Percentiles rank a stretch among this genome's conserved stretches.
These are phyloP conservation scores for Vitis vinifera DNA, from an alignment of 164 flowering plant genomes.

Conservation along the genomic window DNA sequence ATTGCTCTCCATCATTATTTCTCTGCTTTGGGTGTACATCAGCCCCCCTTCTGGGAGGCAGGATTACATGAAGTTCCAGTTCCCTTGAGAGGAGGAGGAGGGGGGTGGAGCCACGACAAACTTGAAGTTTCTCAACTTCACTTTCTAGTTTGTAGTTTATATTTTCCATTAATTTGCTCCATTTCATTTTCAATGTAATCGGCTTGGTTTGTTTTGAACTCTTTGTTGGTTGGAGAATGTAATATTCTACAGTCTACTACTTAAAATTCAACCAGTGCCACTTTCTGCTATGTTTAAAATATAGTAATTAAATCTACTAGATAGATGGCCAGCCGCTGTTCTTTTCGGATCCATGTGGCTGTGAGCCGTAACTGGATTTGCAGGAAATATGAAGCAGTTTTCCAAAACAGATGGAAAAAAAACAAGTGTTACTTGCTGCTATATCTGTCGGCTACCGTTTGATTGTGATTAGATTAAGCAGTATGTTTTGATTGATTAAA, in stretches of 20 bases:
- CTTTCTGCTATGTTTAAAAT: too few species aligned
- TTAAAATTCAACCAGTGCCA: too few species aligned
- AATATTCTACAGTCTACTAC: background rate
- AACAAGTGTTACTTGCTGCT: too few species aligned
- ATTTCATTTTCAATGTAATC: background rate
- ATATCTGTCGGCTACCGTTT: too few species aligned
- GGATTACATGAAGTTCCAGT: constrained; percentile 37
- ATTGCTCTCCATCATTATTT: constrained; percentile 67
- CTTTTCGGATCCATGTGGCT: too few species aligned
- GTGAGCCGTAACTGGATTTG: too few species aligned
- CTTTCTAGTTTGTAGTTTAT: background rate
- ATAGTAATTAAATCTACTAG: too few species aligned
- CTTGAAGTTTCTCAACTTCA: constrained; percentile 28
- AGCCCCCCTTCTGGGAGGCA: constrained; percentile 62
- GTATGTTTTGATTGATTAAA: too few species aligned
- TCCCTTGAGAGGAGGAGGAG: constrained; percentile 35
- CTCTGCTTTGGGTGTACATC: constrained; percentile 76
- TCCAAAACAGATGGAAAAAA: too few species aligned
- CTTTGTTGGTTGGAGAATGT: background rate
- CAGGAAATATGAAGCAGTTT: too few species aligned
- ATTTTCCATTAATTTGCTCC: background rate
- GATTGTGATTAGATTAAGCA: too few species aligned
- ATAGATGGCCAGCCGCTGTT: too few species aligned
- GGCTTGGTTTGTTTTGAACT: background rate
- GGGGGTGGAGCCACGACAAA: background rate